Evolutionary conservation across 2,329 filamentous ascomycete species (phyloP), one percentile per base, ranked within the genome.

Genomic region (Hortaea werneckii): DNA sequence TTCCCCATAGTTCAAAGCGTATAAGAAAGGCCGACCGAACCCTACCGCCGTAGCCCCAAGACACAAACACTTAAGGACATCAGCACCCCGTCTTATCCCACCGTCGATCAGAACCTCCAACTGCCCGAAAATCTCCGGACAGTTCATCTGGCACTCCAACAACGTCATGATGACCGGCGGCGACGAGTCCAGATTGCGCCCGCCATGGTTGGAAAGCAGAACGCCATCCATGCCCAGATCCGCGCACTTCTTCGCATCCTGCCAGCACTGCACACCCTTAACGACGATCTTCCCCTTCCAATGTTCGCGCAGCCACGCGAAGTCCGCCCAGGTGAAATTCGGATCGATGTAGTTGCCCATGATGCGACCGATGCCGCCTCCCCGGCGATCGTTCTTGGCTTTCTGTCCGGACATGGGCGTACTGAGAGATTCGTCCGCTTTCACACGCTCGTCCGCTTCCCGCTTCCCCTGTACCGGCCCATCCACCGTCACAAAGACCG

Each of bases 51-150:
- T 79, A 0, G 79, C 81, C 0, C 82, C 82, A 0, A 85, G 64
- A 43, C 78, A 81, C 8, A 85, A 56, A 0, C 78, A 79, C 60
- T 85, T 85, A 53, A 85, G 71, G 3, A 85, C 75, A 55, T 85
- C 81, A 0, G 78, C 77, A 0, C 82, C 82, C 12, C 80, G 67
- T 11, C 73, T 70, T 29, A 85, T 71, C 0, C 82, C 82, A 0
- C 80, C 79, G 50, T 85, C 81, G 4, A 85, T 66, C 44, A 75
- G 78, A 0, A 85, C 74, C 55, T 83, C 77, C 0, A 85, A 73
- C 54, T 83, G 76, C 27, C 74, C 70, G 43, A 84, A 78, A 0
- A 85, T 69, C 45, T 76, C 68, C 0, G 80, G 80, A 37, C 75
- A 79, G 51, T 74, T 75, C 52, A 72, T 72, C 47, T 79, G 78